Evolutionary conservation across 305 asterid species (phyloP), one percentile per base, ranked within the genome.

Genomic region (Fraxinus paxiana): DNA sequence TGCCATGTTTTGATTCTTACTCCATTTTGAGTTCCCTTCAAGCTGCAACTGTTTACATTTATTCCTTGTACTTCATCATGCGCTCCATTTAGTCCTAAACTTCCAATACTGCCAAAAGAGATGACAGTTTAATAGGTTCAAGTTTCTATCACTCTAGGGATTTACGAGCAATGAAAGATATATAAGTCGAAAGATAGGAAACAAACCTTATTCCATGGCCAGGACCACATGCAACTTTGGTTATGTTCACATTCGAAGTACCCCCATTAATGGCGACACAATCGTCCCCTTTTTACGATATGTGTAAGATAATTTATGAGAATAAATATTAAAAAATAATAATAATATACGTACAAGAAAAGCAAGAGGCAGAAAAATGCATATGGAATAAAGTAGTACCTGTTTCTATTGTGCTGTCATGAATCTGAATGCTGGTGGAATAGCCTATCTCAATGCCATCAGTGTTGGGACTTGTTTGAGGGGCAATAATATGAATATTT

Each of bases 1-100:
- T 87, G 91, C 89, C 90, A 86, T 83, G 92, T 83, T 80, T 89
- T 89, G 83, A 89, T 89, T 83, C 92, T 86, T 48, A 86, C 90
- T n/a, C 90, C 90, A 12, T 89, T 89, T 15, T 81, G 51, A 12
- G 77, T 85, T 81, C 85, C 81, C 28, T 35, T 84, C 20, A 87
- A 85, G 12, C 81, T 84, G 84, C 89, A 84, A 74, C 82, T 80
- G 9, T 28, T 76, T 83, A 87, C 75, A 20, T 43, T 69, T 73
- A 89, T 84, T 65, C 46, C 77, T 77, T 87, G 82, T 17, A 87
- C 90, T 78, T 83, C 82, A 0, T 85, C 89, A 43, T 63, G 75
- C 15, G 13, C 6, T 41, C 85, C 87, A 22, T 86, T 18, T 76
- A 75, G 69, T 79, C 92, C 92, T 84, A 86, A 82, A 72, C 92